Base-by-base conservation (phyloP, 2,329 filamentous ascomycete genomes). In the Uncinocarpus reesii region DNA sequence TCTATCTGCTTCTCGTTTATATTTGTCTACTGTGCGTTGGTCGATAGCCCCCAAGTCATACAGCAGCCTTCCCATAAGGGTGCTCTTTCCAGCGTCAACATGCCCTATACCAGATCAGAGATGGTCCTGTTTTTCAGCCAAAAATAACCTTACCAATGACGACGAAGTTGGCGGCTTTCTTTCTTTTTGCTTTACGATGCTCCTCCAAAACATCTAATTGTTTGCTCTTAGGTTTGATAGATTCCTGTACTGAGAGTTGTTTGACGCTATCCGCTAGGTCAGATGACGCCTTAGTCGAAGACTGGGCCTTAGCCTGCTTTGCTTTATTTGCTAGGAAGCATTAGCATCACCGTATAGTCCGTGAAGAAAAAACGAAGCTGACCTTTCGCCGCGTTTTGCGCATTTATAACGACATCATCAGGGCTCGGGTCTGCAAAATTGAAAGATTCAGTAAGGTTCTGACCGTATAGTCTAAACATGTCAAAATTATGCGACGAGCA, bases 51-150 rank as follows among this genome's bases (percentile, higher is more conserved):
- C 84, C 34, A 95, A 76, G 58, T 98, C 92, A 35, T 90, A 81
- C 4, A 98, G 71, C 23, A 98, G 67, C n/a, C 92, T 81, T 0
- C 90, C 92, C 90, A 98, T 96, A 31, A 98, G 75, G 4, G 92
- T 98, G 63, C 88, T 95, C 67, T 98, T 98, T 45, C 92, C 92
- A 45, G 93, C 90, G 65, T 98, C 92, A 48, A 98, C 92, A 63
- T 98, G 92, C 11, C 92, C 88, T 87, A 23, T 21, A 37, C 2
- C 15, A 15, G 13, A 18, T 43, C 20, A 46, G 21, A 2, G 11
- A 18, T 26, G 11, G 13, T 18, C 24, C 15, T 7, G 7, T 13
- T 21, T 28, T 3, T n/a, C 10, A 13, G 7, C n/a, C 29, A 6
- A 21, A 7, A 11, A 40, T 2, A 3, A 11, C 11, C 51, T 44